Base-by-base conservation (phyloP, 2,329 filamentous ascomycete genomes). In the Endoconidiophora polonica region DNA sequence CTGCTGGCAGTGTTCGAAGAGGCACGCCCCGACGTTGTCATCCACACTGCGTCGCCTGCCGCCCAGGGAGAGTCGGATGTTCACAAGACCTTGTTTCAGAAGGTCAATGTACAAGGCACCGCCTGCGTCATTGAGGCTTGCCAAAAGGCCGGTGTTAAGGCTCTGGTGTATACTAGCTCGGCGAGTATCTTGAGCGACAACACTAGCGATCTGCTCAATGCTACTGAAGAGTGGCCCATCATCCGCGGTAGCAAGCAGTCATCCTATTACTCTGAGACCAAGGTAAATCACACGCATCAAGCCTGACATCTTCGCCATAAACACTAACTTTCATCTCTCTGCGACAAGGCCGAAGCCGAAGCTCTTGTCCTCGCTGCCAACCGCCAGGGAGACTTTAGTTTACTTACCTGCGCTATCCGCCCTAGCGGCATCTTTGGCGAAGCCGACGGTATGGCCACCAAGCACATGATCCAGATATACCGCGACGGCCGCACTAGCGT, bases 391-490 rank as follows among this genome's bases (percentile, higher is more conserved):
- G 57, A 72, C 50, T 67, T 70, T 47, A 67, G 68, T 41, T 77
- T 94, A 63, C 70, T 85, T 7, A 94, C 87, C n/a, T 76, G 76
- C 59, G 73, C 87, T 26, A 74, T 96, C 56, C 84, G 91, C 14
- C 86, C 88, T 5, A 83, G 86, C 10, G 86, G 86, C 56, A 93
- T 96, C 63, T 86, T 94, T 60, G 90, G 90, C 59, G 86, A 91
- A 61, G 85, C 85, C 58, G 91, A 98, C 67, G 76, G 77, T 48
- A 82, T 87, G 61, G 66, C 81, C 12, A 77, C 90, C 33, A 76
- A 80, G 55, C 77, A 81, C 57, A 74, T 95, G 55, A 70, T 94
- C 59, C 74, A 79, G 55, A 77, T 84, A 58, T 83, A 82, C 61
- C 70, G 72, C 53, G 72, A 76, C 54, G 71, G 76, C 58, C 79